These are phyloP conservation scores for Pleurotus platypus DNA, from an alignment of 768 basidiomycete genomes.

Conservation along the genomic window DNA sequence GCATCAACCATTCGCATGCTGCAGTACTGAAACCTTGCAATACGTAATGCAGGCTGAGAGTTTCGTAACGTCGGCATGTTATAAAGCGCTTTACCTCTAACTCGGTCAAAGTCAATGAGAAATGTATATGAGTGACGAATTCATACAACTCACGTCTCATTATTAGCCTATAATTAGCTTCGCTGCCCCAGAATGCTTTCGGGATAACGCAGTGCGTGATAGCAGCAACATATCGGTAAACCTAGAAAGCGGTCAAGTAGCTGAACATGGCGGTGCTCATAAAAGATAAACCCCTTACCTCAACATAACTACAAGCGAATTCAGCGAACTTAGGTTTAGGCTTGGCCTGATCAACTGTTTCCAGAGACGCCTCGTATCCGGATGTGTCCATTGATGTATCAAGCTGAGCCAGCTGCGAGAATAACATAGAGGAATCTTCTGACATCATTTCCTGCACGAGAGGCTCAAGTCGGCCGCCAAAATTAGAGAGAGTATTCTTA, in stretches of 20 bases:
- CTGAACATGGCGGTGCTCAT: not conserved
- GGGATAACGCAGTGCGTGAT: slow-evolving; percentile 73
- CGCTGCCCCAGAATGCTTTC: slow-evolving; percentile 73
- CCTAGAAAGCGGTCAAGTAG: slow-evolving; percentile 35
- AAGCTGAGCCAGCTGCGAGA: slow-evolving; percentile 44
- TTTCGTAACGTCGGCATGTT: slow-evolving; percentile 75
- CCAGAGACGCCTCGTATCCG: slow-evolving; percentile 40
- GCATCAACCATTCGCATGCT: slow-evolving; percentile 78
- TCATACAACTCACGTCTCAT: slow-evolving; percentile 42
- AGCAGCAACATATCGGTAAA: slow-evolving; percentile 61
- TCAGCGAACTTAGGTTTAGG: slow-evolving; percentile 77
- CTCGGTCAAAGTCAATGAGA: not conserved
- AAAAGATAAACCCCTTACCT: slow-evolving; percentile 38
- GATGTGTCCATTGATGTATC: slow-evolving; percentile 53
- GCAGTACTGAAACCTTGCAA: slow-evolving; percentile 73
- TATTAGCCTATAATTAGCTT: slow-evolving; percentile 57
- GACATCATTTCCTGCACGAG: slow-evolving; percentile 67
- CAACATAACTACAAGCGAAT: slow-evolving; percentile 61
- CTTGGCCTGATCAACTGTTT: slow-evolving; percentile 45
- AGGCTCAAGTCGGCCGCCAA: not conserved
- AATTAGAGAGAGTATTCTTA: slow-evolving; percentile 20
- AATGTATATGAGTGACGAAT: not conserved
- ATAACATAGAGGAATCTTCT: slow-evolving; percentile 54
- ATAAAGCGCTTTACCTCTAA: slow-evolving; percentile 77
- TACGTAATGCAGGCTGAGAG: slow-evolving; percentile 68